Evolutionary conservation across 805 yeast genomes (phyloP).

Genomic region (Ogataea neopini): DNA sequence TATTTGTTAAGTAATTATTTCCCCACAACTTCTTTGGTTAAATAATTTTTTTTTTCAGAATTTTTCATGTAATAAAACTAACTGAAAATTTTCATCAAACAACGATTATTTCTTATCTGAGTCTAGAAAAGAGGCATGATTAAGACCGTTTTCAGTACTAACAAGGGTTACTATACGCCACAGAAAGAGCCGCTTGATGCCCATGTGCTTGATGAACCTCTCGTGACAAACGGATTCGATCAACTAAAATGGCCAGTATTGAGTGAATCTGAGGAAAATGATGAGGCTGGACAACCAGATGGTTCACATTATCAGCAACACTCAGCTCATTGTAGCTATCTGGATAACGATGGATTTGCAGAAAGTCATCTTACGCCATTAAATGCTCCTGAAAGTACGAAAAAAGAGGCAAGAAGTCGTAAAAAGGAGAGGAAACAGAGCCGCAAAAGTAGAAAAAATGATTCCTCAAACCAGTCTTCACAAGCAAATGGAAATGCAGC

Average conservation of each 20-base stretch:
- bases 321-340: constrained; percentile 12
- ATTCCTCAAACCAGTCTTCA: background rate
- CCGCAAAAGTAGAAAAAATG: constrained; percentile 2
- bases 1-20: background rate
- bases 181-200: constrained; percentile 18
- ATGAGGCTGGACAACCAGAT: background rate
- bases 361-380: constrained; percentile 1
- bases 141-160: constrained; percentile 23
- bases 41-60: background rate
- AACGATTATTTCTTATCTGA: background rate
- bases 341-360: constrained; percentile 7
- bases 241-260: constrained; percentile 38
- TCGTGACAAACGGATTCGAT: constrained; percentile 45
- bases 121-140: constrained; percentile 1
- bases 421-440: constrained; percentile 15
- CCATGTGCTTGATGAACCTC: background rate
- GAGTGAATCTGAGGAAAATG: constrained; percentile 8
- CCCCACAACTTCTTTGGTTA: constrained; percentile 6
- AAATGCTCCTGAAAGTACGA: background rate
- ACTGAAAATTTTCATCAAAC: background rate
- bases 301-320: constrained; percentile 15
- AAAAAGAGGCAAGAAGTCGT: constrained; percentile 16
- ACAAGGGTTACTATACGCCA: constrained; percentile 25
- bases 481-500: background rate
- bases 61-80: background rate